Evolutionary conservation across 2,329 filamentous ascomycete species (phyloP).

Genomic region (Lecanoromycetidae sp.): DNA sequence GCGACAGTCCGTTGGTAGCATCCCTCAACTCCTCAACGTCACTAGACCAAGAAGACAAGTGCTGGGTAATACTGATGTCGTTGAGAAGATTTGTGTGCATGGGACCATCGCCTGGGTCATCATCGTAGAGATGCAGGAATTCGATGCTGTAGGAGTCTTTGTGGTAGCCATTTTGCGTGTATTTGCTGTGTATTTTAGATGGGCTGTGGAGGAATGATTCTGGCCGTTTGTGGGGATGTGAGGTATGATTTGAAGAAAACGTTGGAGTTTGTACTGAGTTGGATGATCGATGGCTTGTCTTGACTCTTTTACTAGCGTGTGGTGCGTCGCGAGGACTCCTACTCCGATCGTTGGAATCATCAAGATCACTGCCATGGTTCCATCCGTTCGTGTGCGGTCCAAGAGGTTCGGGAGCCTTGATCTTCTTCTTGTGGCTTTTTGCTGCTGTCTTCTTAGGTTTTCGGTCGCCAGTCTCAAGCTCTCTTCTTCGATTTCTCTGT

Average conservation of each 20-base stretch:
- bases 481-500: constrained; percentile 49
- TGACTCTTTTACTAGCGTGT: constrained; percentile 65
- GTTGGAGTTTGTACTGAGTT: constrained; percentile 61
- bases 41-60: constrained; percentile 65
- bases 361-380: constrained; percentile 34
- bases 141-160: constrained; percentile 60
- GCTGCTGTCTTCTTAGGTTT: constrained; percentile 61
- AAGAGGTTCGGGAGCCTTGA: constrained; percentile 51
- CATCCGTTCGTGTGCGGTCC: constrained; percentile 54
- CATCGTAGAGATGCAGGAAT: constrained; percentile 63
- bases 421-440: constrained; percentile 81
- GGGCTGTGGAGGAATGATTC: constrained; percentile 58
- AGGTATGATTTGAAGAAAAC: constrained; percentile 49
- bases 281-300: constrained; percentile 67
- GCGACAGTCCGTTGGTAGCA: constrained; percentile 51
- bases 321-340: constrained; percentile 36
- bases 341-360: constrained; percentile 25
- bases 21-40: constrained; percentile 56
- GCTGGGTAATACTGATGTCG: constrained; percentile 61
- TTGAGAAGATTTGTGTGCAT: constrained; percentile 66
- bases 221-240: constrained; percentile 47
- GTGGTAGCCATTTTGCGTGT: constrained; percentile 46
- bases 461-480: constrained; percentile 49
- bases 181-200: constrained; percentile 59
- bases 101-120: constrained; percentile 44